These are phyloP conservation scores for Tylopilus vinaceipallidus DNA, from an alignment of 768 basidiomycete genomes.

Conservation along the genomic window DNA sequence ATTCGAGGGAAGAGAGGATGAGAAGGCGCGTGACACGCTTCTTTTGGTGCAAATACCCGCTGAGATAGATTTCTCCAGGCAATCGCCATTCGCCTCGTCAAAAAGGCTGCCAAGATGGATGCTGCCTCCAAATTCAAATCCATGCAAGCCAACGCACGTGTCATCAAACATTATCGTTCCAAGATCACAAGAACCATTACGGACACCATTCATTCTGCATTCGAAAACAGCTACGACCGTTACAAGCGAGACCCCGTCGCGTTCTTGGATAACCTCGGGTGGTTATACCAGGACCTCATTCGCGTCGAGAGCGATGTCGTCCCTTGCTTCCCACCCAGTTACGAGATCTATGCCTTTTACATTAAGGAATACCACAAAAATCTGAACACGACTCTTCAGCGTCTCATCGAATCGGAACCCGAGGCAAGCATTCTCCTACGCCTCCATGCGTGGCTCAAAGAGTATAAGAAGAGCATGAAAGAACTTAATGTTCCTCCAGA, in stretches of 20 bases:
- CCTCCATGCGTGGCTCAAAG: constrained; percentile 92
- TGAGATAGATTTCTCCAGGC: constrained; percentile 50
- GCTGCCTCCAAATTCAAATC: constrained; percentile 93
- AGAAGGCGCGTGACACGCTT: constrained; percentile 61
- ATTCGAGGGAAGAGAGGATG: constrained; percentile 88
- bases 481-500: constrained; percentile 83
- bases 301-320: constrained; percentile 89
- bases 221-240: constrained; percentile 63
- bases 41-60: background rate
- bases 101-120: constrained; percentile 89
- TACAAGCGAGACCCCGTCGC: constrained; percentile 61
- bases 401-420: constrained; percentile 66
- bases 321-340: constrained; percentile 88
- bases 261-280: constrained; percentile 78
- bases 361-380: constrained; percentile 89
- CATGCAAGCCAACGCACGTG: constrained; percentile 87
- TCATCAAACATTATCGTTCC: constrained; percentile 93
- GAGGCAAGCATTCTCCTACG: constrained; percentile 87
- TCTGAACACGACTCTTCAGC: constrained; percentile 70
- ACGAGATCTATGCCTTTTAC: constrained; percentile 82
- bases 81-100: constrained; percentile 89
- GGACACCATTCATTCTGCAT: constrained; percentile 69
- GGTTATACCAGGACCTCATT: constrained; percentile 95
- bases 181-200: constrained; percentile 81
- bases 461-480: constrained; percentile 94